Base-by-base conservation (phyloP, 1,284 basidiomycete genomes). In the Rhizoctonia solani region DNA sequence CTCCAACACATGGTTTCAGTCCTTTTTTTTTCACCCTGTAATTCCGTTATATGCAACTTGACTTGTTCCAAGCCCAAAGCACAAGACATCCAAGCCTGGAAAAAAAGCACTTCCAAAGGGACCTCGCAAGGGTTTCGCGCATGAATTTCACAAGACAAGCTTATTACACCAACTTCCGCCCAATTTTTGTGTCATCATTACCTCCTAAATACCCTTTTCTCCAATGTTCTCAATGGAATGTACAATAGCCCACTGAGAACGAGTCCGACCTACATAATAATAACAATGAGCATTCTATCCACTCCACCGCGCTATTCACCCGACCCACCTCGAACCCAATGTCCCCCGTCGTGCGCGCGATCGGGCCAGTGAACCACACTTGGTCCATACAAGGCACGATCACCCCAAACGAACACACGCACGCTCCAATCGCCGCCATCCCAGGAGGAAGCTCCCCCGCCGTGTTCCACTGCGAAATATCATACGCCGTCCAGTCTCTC, bases 361-460 rank as follows among this genome's bases (percentile, higher is more conserved):
- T 84, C 1, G 89, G 89, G 1, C 89, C 89, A 0, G 80, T 77
- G 72, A 84, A 91, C 89, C 88, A 91, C 6, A 82, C 82, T 74
- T 91, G 88, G 66, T 83, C 76, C 84, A 91, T 90, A 71, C 80
- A 83, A 16, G 86, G 87, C 21, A 90, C 77, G 16, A 89, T 77
- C 1, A 81, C 82, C 21, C 59, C 69, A 69, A 86, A 85, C 2
- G 83, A 80, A 39, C 81, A 71, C 11, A 56, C 54, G 21, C 77
- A 79, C 6, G 89, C 84, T 0, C 75, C 75, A 4, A 90, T 67
- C 19, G 87, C 88, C 3, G 89, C 83, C 16, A 81, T 71, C 1
- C 89, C 89, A n/a, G 81, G 79, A 0, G 89, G 88, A n/a, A 91
- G 80, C 41, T 76, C 75, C 9, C 74, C 72, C 14, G 83, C 79